phyloP scores from a whole-genome alignment of 768 basidiomycete genomes.

The Boletus huronensis region DNA sequence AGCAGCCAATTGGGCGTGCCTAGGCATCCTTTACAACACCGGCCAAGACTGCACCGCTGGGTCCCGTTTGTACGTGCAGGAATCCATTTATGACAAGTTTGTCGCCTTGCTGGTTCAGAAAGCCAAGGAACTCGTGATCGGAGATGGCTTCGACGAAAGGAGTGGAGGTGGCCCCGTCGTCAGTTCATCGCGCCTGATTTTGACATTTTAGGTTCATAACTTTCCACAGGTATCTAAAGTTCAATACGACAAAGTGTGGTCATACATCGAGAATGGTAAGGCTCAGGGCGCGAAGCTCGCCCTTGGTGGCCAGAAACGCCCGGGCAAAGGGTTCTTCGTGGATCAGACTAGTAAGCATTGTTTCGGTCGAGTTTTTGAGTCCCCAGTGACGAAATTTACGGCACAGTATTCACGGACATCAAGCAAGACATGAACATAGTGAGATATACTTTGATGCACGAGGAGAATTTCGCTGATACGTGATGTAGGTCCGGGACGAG shows the following conservation, averaged over 20 bases:
- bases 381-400: slow-evolving; percentile 3
- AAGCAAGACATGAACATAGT: slow-evolving; percentile 83
- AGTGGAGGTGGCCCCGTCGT: slow-evolving; percentile 84
- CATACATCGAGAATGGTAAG: slow-evolving; percentile 85
- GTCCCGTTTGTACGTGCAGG: slow-evolving; percentile 86
- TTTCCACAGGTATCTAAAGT: slow-evolving; percentile 66
- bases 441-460: slow-evolving; percentile 24
- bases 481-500: slow-evolving; percentile 30
- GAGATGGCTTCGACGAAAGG: slow-evolving; percentile 75
- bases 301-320: slow-evolving; percentile 77
- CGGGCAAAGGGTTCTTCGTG: slow-evolving; percentile 80
- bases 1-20: slow-evolving; percentile 83
- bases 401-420: slow-evolving; percentile 77
- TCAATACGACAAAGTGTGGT: slow-evolving; percentile 84
- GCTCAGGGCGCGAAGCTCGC: slow-evolving; percentile 74
- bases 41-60: slow-evolving; percentile 96
- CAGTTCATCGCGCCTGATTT: slow-evolving; percentile 25
- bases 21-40: slow-evolving; percentile 84
- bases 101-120: slow-evolving; percentile 59
- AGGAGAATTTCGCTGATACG: slow-evolving; percentile 22
- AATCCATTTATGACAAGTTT: slow-evolving; percentile 84
- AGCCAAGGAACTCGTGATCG: slow-evolving; percentile 67
- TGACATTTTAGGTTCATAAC: slow-evolving; percentile 5
- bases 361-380: slow-evolving; percentile 6
- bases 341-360: slow-evolving; percentile 76